Evolutionary conservation across 2,329 filamentous ascomycete species (phyloP).

Genomic region (Cercospora brassicicola): DNA sequence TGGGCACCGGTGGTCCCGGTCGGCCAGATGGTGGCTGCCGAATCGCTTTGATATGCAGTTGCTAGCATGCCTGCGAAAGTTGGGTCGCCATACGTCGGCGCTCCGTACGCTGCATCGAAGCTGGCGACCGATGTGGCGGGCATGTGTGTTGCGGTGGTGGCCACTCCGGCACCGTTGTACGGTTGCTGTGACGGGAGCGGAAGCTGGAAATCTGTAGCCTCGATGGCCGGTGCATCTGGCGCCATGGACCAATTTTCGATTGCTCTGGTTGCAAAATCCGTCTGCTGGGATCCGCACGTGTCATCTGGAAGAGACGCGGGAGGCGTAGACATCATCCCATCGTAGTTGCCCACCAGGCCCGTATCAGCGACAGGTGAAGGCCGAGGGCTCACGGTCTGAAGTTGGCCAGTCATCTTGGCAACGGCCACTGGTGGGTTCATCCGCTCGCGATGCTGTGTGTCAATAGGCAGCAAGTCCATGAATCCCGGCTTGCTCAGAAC

Average conservation of each 20-base stretch:
- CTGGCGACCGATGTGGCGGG: neutral
- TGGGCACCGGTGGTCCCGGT: neutral
- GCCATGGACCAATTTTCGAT: neutral
- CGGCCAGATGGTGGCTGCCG: neutral
- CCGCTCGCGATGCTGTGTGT: neutral
- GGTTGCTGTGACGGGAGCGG: neutral
- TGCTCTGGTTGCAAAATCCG: neutral
- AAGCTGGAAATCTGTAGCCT: neutral
- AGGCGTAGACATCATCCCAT: neutral
- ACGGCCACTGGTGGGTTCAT: neutral
- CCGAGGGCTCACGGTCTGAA: neutral
- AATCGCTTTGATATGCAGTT: neutral
- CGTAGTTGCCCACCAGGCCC: neutral
- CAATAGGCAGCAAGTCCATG: neutral
- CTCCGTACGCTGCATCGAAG: neutral
- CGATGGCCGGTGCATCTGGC: neutral
- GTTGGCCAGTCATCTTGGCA: neutral
- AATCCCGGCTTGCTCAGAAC: neutral
- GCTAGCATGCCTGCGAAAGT: neutral
- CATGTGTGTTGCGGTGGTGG: neutral
- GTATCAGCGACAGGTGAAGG: neutral
- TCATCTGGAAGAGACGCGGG: neutral
- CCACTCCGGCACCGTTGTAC: neutral
- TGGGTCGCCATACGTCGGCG: neutral
- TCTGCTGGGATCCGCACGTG: neutral